Base-by-base conservation (phyloP, 768 basidiomycete genomes). In the Leccinum uliginosum region DNA sequence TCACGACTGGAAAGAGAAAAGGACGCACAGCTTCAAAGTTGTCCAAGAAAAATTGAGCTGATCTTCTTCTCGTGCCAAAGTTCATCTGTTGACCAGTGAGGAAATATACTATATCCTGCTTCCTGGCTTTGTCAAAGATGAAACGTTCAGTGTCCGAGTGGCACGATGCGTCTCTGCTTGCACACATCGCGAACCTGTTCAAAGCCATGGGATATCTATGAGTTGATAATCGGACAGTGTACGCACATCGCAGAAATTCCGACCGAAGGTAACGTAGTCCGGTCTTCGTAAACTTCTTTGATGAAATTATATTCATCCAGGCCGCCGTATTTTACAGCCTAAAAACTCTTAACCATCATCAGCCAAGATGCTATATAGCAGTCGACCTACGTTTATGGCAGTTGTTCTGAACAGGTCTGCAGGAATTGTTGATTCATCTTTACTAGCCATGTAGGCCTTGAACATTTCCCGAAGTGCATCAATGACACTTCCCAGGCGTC, bases 321-420 rank as follows among this genome's bases (percentile, higher is more conserved):
- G 21, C 92, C 91, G 40, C 91, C 92, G 64, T 89, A 74, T 67
- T 80, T 78, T 54, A 92, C 87, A 52, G 86, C 86, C 84, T 89
- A 32, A 48, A 26, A 65, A 53, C 30, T 5, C 44, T 56, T 21
- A 54, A 40, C 40, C 46, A 15, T 40, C 51, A 38, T 53, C 35
- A 50, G 21, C 35, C 44, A 50, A 45, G 12, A 63, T 5, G 7
- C 1, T 3, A 43, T 43, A 10, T 9, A 38, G 17, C 38, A 17
- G 5, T 19, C 11, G 40, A 3, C 40, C 11, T 19, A 43, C 40
- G 51, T 73, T 76, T 27, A 67, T 62, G 69, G 78, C 86, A 43
- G 83, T 82, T 43, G 78, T 72, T 27, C 75, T 65, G 62, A 87
- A 80, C 47, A 98, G 73, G 73, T 98, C 95, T 26, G 84, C 80